Evolutionary conservation across 176 grass and related monocot species (phyloP).

Genomic region (Oryza punctata): DNA sequence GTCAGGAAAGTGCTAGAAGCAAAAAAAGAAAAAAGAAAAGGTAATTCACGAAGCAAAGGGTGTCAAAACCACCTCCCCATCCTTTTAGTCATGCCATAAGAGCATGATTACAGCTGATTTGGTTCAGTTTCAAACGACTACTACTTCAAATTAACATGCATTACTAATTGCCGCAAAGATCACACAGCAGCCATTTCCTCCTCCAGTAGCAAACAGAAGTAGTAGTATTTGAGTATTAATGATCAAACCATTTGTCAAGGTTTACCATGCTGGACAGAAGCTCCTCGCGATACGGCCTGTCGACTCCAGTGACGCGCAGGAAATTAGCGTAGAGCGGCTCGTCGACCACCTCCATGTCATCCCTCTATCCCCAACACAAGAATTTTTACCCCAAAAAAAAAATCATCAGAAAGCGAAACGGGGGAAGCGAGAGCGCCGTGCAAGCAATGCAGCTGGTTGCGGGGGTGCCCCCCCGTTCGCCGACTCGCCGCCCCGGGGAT

Average conservation of each 20-base stretch:
- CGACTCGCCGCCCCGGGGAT: no score
- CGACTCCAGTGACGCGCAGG: slow-evolving; percentile 58
- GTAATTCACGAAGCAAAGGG: neutral
- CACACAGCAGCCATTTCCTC: no score
- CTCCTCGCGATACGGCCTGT: slow-evolving; percentile 80
- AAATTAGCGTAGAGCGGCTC: slow-evolving; percentile 95
- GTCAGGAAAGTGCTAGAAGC: neutral
- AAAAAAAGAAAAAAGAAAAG: neutral
- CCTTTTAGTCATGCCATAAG: neutral
- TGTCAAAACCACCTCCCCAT: neutral
- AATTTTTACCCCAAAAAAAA: slow-evolving; percentile 8
- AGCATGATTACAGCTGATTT: no score
- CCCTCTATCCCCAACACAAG: slow-evolving; percentile 57
- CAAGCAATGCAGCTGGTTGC: neutral
- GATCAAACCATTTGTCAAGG: neutral
- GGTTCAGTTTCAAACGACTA: no score
- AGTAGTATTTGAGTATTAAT: neutral
- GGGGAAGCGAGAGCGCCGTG: neutral
- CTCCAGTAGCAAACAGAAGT: no score
- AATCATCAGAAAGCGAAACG: neutral
- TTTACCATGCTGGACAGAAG: slow-evolving; percentile 82
- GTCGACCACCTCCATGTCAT: slow-evolving; percentile 88
- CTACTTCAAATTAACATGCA: neutral
- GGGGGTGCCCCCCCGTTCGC: no score
- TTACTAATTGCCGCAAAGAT: neutral